Conservation (phyloP, 768 basidiomycete genomes). For the Coprinellus aureogranulatus region DNA sequence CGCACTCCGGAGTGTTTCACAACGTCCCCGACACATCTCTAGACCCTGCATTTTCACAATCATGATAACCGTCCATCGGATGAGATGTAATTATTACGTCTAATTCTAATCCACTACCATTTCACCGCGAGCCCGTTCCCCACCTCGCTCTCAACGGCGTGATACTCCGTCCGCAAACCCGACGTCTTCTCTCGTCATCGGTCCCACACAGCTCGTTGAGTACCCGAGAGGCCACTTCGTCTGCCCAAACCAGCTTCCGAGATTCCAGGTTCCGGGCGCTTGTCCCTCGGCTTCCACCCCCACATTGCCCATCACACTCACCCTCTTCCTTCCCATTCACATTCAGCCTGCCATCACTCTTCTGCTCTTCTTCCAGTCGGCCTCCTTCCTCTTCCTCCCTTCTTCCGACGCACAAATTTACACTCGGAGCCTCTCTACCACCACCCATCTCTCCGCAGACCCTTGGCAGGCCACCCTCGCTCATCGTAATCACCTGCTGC, state of each 20-base stretch:
- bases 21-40: neutral
- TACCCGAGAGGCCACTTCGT: conserved; percentile 19
- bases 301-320: too few species aligned
- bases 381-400: neutral
- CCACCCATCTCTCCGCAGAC: neutral
- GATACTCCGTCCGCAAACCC: conserved; percentile 74
- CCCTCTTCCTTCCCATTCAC: too few species aligned
- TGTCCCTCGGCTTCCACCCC: too few species aligned
- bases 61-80: conserved; percentile 1
- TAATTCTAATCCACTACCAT: conserved; percentile 47
- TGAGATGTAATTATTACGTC: too few species aligned
- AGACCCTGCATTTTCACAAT: neutral
- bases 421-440: neutral
- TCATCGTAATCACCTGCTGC: conserved; percentile 4
- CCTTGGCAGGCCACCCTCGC: neutral
- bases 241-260: conserved; percentile 7
- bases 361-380: neutral
- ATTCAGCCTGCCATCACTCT: too few species aligned
- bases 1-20: neutral
- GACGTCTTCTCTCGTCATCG: conserved; percentile 41
- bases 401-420: neutral
- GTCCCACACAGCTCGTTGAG: conserved; percentile 27
- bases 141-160: conserved; percentile 77
- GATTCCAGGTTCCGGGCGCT: neutral
- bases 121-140: conserved; percentile 74